Evolutionary conservation across 202 grass and related monocot species (phyloP), one percentile per base, ranked within the genome.

Genomic region (Elaeis oleifera): DNA sequence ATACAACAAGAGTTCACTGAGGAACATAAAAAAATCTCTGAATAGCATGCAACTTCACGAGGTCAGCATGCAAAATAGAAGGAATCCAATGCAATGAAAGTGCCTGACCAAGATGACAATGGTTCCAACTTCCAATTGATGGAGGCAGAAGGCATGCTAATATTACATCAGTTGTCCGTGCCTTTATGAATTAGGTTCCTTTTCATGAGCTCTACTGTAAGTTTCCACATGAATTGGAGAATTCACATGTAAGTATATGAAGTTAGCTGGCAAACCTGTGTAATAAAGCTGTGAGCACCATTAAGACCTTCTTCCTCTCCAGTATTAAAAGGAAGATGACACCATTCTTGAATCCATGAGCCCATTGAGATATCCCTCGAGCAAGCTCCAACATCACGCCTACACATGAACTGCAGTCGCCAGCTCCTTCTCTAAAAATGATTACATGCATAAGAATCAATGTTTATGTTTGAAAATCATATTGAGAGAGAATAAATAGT

Each of bases 251-350:
- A 57, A 25, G 65, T 39, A 21, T 64, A 63, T 48, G 6, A 82
- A 72, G 27, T 63, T 67, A 67, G 36, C 11, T 44, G 36, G 36
- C 28, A 68, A 50, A 99, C 94, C 88, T 99, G 94, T 86, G 94
- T 99, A 70, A 99, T 86, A 72, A 99, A 99, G 75, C 94, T 99
- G 76, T 99, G 88, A 62, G 94, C 84, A 15, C 94, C 94, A 50
- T 84, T 79, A 81, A 99, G 88, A 55, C 88, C 94, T 72, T 99
- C 94, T 82, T 99, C 94, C 86, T 99, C 94, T 23, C 94, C 94
- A 28, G 94, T 92, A 76, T 99, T 99, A 31, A 99, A 65, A 99
- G 75, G 78, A 99, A 99, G 23, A 92, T 77, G 22, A 99, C 53
- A 69, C 94, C 85, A 19, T 71, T 81, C 75, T 89, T 91, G 75